Evolutionary conservation across 2,329 filamentous ascomycete species (phyloP), one percentile per base, ranked within the genome.

Genomic region (Cladorrhinum sp.): DNA sequence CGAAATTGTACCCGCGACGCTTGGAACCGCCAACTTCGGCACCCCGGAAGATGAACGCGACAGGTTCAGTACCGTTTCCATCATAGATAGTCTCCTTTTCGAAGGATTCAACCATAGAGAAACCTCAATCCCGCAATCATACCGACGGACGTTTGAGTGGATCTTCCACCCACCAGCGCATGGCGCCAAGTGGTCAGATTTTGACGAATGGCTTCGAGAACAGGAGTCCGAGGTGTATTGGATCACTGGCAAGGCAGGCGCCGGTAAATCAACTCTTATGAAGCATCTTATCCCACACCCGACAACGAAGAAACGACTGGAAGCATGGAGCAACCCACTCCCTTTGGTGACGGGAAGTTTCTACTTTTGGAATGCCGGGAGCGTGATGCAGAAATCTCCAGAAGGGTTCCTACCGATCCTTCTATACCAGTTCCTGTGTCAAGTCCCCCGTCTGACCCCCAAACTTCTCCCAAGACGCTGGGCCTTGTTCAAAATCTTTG

Each of bases 181-280:
- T 24, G 23, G 18, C 9, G 29, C 0, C 10, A 36, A 49, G 9
- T 55, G 50, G 51, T 38, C 53, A 12, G 27, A 48, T 41, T 48
- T 59, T n/a, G 24, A 13, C 12, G 18, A 29, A 16, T 59, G 57
- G 57, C 51, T 59, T 24, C 23, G 20, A 3, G 24, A 36, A 1
- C 20, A 52, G 13, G 3, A 18, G 16, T 9, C 36, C 5, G n/a
- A 36, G 1, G 0, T 59, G 0, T 59, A 59, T 25, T 55, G 57
- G 51, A 7, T 70, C 22, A 58, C 59, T 0, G 68, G 68, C 1
- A 70, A 70, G 13, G 63, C 67, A 3, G 67, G 67, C 2, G 64
- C 65, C 16, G 67, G 68, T 0, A 67, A 68, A 27, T 67, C 66
- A 1, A 69, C 68, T n/a, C 32, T 70, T 9, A 66, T 70, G 68